Conservation (phyloP, 2,329 filamentous ascomycete species). For the Celoporthe dispersa region DNA sequence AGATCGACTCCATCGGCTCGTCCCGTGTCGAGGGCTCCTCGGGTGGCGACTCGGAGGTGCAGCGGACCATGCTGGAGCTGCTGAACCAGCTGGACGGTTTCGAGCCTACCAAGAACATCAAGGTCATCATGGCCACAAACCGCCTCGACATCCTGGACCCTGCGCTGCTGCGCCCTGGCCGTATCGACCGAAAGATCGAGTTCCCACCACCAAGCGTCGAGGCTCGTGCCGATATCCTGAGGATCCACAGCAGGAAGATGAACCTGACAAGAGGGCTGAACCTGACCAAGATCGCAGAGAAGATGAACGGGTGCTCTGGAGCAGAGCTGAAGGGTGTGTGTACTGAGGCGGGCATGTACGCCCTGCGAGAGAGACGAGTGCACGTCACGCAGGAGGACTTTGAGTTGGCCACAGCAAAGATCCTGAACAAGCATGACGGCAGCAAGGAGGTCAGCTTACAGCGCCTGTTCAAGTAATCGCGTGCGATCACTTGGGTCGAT, state of each 20-base stretch:
- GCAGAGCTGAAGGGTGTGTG: constrained; percentile 98
- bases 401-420: constrained; percentile 97
- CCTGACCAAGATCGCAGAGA: constrained; percentile 97
- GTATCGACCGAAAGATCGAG: constrained; percentile 98
- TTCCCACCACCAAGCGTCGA: constrained; percentile 97
- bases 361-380: constrained; percentile 89
- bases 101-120: constrained; percentile 99
- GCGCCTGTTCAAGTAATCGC: constrained; percentile 29
- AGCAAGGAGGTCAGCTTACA: constrained; percentile 78
- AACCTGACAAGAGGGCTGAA: constrained; percentile 98
- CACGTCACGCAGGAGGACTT: constrained; percentile 99
- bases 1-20: constrained; percentile 98
- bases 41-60: constrained; percentile 95
- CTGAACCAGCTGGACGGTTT: constrained; percentile 98
- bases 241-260: constrained; percentile 98
- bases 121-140: constrained; percentile 99
- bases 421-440: constrained; percentile 94
- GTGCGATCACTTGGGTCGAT: not conserved
- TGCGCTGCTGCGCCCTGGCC: constrained; percentile 89
- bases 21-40: constrained; percentile 95
- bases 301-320: constrained; percentile 99
- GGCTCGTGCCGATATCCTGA: constrained; percentile 93
- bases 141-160: constrained; percentile 96
- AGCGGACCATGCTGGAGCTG: constrained; percentile 97
- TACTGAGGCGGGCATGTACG: constrained; percentile 98